phyloP scores from a whole-genome alignment of 83 land plant genomes.

The Picea mariana region DNA sequence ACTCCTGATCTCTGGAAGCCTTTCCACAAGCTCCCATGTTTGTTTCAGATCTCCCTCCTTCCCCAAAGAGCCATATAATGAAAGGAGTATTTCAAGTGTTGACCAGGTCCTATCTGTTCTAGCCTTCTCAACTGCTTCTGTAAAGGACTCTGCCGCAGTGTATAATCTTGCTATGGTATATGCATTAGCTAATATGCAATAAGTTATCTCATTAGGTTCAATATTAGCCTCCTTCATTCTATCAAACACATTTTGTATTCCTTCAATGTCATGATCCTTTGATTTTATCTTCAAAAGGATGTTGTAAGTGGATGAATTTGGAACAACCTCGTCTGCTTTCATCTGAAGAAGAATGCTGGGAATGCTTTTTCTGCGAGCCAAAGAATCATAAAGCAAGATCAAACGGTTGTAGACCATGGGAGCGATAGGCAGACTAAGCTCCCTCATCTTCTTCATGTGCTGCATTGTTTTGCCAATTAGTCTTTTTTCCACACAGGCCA shows the following conservation, averaged over 20 bases:
- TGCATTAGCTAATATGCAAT: conserved; percentile 64
- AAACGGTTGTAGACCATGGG: conserved; percentile 59
- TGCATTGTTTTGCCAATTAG: conserved; percentile 41
- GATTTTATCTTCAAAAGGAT: conserved; percentile 75
- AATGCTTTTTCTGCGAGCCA: conserved; percentile 42
- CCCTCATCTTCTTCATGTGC: conserved; percentile 78
- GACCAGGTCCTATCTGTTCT: conserved; percentile 63
- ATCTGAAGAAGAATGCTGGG: conserved; percentile 55
- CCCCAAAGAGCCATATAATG: conserved; percentile 63
- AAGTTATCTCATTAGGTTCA: conserved; percentile 64
- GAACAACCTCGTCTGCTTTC: conserved; percentile 64
- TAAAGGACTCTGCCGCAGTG: conserved; percentile 55
- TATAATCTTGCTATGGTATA: conserved; percentile 70
- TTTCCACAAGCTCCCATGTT: conserved; percentile 43
- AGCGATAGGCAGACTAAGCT: conserved; percentile 47
- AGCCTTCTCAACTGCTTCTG: conserved; percentile 46
- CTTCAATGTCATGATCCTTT: conserved; percentile 56
- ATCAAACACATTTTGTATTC: conserved; percentile 44
- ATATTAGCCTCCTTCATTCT: conserved; percentile 53
- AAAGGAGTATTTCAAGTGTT: conserved; percentile 56
- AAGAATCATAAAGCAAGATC: conserved; percentile 54
- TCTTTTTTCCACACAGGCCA: conserved; percentile 69
- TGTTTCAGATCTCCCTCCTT: conserved; percentile 39
- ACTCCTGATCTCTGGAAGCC: conserved; percentile 39
- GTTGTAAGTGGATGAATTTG: conserved; percentile 59